Evolutionary conservation across 495 filamentous ascomycete species (phyloP).

Genomic region (Glonium stellatum): DNA sequence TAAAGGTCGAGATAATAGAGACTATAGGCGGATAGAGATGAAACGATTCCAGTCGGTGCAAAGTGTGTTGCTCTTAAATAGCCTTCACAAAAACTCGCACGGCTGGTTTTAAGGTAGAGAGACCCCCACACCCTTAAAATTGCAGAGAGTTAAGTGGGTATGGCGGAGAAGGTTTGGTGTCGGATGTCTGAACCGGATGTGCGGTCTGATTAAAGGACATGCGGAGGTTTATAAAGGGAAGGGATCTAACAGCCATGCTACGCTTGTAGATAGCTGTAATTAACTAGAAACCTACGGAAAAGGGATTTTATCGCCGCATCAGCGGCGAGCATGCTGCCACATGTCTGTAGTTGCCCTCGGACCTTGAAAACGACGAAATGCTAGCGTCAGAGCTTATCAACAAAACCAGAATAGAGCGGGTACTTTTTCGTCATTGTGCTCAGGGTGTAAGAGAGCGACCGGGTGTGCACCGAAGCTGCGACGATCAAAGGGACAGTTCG

Average conservation of each 20-base stretch:
- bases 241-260: neutral
- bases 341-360: neutral
- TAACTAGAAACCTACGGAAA: neutral
- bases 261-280: neutral
- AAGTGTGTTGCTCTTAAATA: neutral
- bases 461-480: neutral
- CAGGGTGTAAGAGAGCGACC: neutral
- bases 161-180: neutral
- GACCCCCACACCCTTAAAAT: neutral
- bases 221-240: neutral
- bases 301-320: neutral
- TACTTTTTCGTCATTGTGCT: conserved; percentile 12
- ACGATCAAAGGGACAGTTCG: neutral
- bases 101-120: neutral
- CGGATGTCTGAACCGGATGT: neutral
- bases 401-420: neutral
- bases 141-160: conserved; percentile 9
- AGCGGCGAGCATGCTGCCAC: neutral
- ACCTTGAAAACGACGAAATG: conserved; percentile 8
- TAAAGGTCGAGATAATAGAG: too few species aligned
- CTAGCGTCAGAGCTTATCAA: conserved; percentile 18
- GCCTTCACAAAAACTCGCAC: neutral
- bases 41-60: neutral
- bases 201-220: neutral
- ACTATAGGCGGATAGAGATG: neutral